These are phyloP conservation scores for Ceratocystiopsis minuta DNA, from an alignment of 2,329 filamentous ascomycete species.

Conservation along the genomic window DNA sequence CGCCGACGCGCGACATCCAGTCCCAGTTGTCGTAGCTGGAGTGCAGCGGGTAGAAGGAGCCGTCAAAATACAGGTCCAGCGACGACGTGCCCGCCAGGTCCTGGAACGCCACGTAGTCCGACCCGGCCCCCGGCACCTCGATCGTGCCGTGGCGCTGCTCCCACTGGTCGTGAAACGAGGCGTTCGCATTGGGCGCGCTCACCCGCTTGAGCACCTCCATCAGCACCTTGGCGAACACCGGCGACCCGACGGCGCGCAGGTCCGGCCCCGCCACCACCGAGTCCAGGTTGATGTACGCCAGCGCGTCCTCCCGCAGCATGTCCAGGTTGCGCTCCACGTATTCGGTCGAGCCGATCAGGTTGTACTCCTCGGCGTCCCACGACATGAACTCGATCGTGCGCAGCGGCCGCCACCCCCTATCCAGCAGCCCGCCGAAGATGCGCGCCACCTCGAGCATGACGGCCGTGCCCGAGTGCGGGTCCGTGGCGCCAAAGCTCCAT, in stretches of 20 bases:
- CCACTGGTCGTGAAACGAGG: conserved; percentile 61
- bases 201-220: conserved; percentile 58
- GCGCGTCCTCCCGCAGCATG: conserved; percentile 50
- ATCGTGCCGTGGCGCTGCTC: conserved; percentile 43
- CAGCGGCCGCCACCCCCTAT: conserved; percentile 71
- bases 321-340: conserved; percentile 77
- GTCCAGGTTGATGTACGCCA: conserved; percentile 86
- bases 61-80: conserved; percentile 61
- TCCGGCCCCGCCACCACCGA: conserved; percentile 57
- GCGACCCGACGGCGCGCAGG: conserved; percentile 65
- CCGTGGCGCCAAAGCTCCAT: conserved; percentile 74
- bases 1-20: conserved; percentile 64
- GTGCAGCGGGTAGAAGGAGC: conserved; percentile 37
- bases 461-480: conserved; percentile 76
- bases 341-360: conserved; percentile 84
- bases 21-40: conserved; percentile 83
- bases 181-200: conserved; percentile 51
- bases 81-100: conserved; percentile 78
- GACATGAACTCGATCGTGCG: conserved; percentile 95
- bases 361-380: conserved; percentile 91
- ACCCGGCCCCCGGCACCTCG: conserved; percentile 51
- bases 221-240: conserved; percentile 57
- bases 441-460: conserved; percentile 78
- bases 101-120: conserved; percentile 83
- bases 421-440: conserved; percentile 62